These are phyloP conservation scores for Begonia loranthoides DNA, from an alignment of 306 rosid species.

Conservation along the genomic window DNA sequence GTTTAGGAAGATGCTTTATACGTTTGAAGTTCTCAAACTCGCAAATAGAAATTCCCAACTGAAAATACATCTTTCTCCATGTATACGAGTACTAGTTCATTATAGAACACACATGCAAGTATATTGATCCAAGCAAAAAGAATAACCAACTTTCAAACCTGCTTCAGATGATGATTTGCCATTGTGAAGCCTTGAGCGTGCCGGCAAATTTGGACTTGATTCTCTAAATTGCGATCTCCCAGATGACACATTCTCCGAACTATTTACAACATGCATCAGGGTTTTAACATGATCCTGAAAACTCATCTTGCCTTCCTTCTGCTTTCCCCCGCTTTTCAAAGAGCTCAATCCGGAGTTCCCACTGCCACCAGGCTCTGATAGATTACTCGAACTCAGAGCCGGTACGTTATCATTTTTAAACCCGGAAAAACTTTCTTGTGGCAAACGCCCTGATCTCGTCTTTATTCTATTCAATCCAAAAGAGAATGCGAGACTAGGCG, in stretches of 20 bases:
- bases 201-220: slow-evolving; percentile 50
- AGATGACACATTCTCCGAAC: slow-evolving; percentile 36
- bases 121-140: too few relatives aligned
- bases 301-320: slow-evolving; percentile 41
- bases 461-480: slow-evolving; percentile 77
- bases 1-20: too few relatives aligned
- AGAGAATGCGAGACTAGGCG: slow-evolving; percentile 90
- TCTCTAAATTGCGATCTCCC: slow-evolving; percentile 44
- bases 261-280: slow-evolving; percentile 44
- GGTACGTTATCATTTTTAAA: slow-evolving; percentile 53
- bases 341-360: slow-evolving; percentile 14
- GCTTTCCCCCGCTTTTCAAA: slow-evolving; percentile 26
- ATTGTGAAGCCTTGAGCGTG: slow-evolving; percentile 47
- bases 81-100: too few relatives aligned
- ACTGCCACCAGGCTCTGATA: slow-evolving; percentile 32
- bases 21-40: too few relatives aligned
- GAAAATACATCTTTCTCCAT: too few relatives aligned
- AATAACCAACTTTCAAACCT: too few relatives aligned
- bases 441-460: slow-evolving; percentile 97
- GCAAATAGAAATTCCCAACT: too few relatives aligned
- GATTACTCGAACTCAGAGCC: slow-evolving; percentile 46
- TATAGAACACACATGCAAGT: too few relatives aligned
- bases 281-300: slow-evolving; percentile 28
- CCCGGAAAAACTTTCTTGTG: slow-evolving; percentile 90
- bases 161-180: slow-evolving; percentile 57